Percentiles rank a stretch among this genome's conserved stretches.
Evolutionary conservation across 768 basidiomycete species (phyloP).

Genomic region (Grammothele lineata): DNA sequence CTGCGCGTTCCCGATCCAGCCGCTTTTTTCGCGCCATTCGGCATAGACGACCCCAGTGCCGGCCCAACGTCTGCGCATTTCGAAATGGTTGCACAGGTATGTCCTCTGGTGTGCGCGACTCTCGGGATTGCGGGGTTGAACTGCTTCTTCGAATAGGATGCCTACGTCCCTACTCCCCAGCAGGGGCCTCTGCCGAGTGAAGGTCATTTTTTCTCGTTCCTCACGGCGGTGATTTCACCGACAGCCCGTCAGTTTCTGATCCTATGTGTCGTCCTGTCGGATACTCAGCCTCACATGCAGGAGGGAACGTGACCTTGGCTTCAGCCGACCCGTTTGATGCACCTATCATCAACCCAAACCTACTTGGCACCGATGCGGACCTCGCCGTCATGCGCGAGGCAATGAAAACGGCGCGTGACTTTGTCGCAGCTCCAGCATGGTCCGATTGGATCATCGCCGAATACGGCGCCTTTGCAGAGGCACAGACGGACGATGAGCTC

Average conservation of each 20-base stretch:
- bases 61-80: conserved; percentile 5
- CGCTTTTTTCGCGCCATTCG: neutral
- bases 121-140: neutral
- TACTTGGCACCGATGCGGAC: conserved; percentile 24
- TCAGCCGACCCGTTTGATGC: conserved; percentile 15
- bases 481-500: conserved; percentile 7
- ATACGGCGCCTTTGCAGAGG: conserved; percentile 2
- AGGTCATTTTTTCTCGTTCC: conserved; percentile 15
- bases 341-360: conserved; percentile 17
- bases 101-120: neutral
- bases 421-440: conserved; percentile 8
- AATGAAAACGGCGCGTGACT: neutral
- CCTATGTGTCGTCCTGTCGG: too few species aligned
- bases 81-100: neutral
- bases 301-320: conserved; percentile 16
- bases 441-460: conserved; percentile 2
- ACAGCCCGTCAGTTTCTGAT: conserved; percentile 13
- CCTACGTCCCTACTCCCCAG: neutral
- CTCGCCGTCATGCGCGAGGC: conserved; percentile 22
- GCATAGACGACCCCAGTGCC: conserved; percentile 1
- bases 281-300: neutral
- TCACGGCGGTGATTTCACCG: conserved; percentile 11
- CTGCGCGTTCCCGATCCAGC: neutral
- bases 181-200: conserved; percentile 6
- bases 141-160: neutral